These are phyloP conservation scores for Talaromyces sp. DNA, from an alignment of 2,329 filamentous ascomycete species.

Conservation along the genomic window DNA sequence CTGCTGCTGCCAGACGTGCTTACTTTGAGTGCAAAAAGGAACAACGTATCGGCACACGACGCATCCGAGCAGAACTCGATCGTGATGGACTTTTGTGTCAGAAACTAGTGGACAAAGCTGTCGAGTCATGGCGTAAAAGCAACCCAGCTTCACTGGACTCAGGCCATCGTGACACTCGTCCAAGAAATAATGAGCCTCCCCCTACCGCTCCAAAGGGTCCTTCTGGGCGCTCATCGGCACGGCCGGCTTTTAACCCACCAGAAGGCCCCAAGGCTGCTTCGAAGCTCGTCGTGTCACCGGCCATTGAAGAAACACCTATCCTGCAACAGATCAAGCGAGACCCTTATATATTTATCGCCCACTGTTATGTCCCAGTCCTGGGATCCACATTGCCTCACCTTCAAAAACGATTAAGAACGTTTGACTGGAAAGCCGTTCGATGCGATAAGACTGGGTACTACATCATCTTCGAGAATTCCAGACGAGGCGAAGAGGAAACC, in stretches of 20 bases:
- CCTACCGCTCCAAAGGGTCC: slow-evolving; percentile 86
- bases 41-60: slow-evolving; percentile 72
- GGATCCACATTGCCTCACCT: slow-evolving; percentile 82
- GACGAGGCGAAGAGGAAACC: slow-evolving; percentile 72
- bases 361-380: slow-evolving; percentile 81
- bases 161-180: slow-evolving; percentile 35
- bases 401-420: slow-evolving; percentile 82
- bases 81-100: slow-evolving; percentile 80
- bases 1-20: slow-evolving; percentile 77
- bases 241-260: slow-evolving; percentile 32
- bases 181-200: slow-evolving; percentile 62
- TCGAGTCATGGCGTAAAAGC: slow-evolving; percentile 64
- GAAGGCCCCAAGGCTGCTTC: slow-evolving; percentile 40
- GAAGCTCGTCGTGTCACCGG: slow-evolving; percentile 41
- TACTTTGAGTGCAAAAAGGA: slow-evolving; percentile 70
- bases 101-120: slow-evolving; percentile 69
- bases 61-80: slow-evolving; percentile 82
- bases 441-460: slow-evolving; percentile 87
- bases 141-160: slow-evolving; percentile 28
- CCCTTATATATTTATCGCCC: slow-evolving; percentile 88
- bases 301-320: slow-evolving; percentile 65
- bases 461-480: slow-evolving; percentile 79
- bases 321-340: slow-evolving; percentile 68
- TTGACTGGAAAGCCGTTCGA: slow-evolving; percentile 74
- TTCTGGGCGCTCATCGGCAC: slow-evolving; percentile 52